phyloP scores from a whole-genome alignment of 768 basidiomycete species.

The Rhizopogon vulgaris region DNA sequence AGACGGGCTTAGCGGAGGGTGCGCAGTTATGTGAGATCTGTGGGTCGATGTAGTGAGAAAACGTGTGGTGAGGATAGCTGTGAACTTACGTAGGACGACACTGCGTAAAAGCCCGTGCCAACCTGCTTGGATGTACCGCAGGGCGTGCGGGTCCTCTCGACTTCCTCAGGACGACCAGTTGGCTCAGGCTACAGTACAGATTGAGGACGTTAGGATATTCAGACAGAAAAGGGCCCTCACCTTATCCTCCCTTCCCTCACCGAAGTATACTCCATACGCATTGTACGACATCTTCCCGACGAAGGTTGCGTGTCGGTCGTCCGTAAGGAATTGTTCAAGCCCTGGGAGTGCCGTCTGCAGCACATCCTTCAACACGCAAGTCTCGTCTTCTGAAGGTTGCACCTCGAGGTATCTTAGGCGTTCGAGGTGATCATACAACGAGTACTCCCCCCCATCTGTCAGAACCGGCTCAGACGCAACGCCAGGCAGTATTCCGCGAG shows the following conservation, averaged over 20 bases:
- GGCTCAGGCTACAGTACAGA: slow-evolving; percentile 40
- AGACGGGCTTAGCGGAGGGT: slow-evolving; percentile 61
- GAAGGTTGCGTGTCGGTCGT: slow-evolving; percentile 54
- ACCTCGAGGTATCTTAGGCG: slow-evolving; percentile 63
- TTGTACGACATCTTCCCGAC: slow-evolving; percentile 75
- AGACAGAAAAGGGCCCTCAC: slow-evolving; percentile 30
- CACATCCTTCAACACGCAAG: slow-evolving; percentile 44
- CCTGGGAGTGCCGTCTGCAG: slow-evolving; percentile 62
- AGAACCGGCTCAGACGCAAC: slow-evolving; percentile 15
- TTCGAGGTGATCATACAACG: slow-evolving; percentile 72
- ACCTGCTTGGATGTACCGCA: slow-evolving; percentile 71
- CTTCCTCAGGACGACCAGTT: slow-evolving; percentile 55
- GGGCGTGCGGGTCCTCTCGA: slow-evolving; percentile 72
- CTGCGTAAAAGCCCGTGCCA: slow-evolving; percentile 67
- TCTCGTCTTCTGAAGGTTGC: slow-evolving; percentile 41
- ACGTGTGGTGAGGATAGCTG: background rate
- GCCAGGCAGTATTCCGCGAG: slow-evolving; percentile 15
- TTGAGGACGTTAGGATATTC: background rate
- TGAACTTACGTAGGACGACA: slow-evolving; percentile 62
- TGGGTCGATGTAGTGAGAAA: background rate
- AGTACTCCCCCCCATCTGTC: slow-evolving; percentile 48
- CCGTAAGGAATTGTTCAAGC: slow-evolving; percentile 62
- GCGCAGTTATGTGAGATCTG: slow-evolving; percentile 69
- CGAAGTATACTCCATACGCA: slow-evolving; percentile 64
- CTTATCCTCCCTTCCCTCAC: slow-evolving; percentile 64